A percentile compares a stretch with the other conserved stretches of the same genome.
These are phyloP conservation scores for Zymoseptoria crescenta DNA, from an alignment of 2,329 filamentous ascomycete genomes.

Conservation along the genomic window DNA sequence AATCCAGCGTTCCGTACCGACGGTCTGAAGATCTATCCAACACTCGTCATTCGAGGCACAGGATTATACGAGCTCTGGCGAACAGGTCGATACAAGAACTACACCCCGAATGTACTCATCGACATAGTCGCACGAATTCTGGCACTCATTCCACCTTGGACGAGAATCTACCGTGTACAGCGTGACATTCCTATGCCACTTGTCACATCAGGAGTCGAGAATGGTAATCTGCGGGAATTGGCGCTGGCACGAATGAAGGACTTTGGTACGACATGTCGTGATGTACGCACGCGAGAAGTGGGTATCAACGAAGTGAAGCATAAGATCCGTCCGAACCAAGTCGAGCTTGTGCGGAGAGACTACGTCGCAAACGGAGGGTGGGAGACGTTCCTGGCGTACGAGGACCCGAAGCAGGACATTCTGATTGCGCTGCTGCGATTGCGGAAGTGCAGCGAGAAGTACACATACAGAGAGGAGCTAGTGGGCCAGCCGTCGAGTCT, in stretches of 20 bases:
- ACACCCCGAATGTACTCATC: slow-evolving; percentile 92
- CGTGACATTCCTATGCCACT: slow-evolving; percentile 99
- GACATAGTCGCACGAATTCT: slow-evolving; percentile 95
- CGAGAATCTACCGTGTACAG: slow-evolving; percentile 95
- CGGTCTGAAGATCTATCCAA: slow-evolving; percentile 96
- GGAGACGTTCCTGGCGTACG: slow-evolving; percentile 97
- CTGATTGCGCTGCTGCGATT: slow-evolving; percentile 83
- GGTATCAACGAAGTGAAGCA: slow-evolving; percentile 99
- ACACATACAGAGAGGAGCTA: slow-evolving; percentile 87
- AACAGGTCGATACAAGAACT: slow-evolving; percentile 95
- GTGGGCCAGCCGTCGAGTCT: slow-evolving; percentile 80
- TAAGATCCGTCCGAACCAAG: slow-evolving; percentile 92
- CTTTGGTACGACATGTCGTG: slow-evolving; percentile 92
- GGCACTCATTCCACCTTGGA: slow-evolving; percentile 93
- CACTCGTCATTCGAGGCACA: slow-evolving; percentile 90
- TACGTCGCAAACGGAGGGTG: slow-evolving; percentile 94
- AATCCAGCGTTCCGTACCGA: slow-evolving; percentile 94
- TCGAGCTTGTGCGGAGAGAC: slow-evolving; percentile 88
- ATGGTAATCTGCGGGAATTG: slow-evolving; percentile 88
- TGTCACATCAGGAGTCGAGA: slow-evolving; percentile 97
- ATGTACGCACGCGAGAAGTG: slow-evolving; percentile 92
- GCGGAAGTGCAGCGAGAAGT: slow-evolving; percentile 81
- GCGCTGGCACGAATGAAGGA: slow-evolving; percentile 98
- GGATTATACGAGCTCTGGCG: slow-evolving; percentile 96
- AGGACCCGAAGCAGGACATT: slow-evolving; percentile 97